phyloP scores from a whole-genome alignment of 176 grass and related monocot genomes.

The Triticum monococcum region DNA sequence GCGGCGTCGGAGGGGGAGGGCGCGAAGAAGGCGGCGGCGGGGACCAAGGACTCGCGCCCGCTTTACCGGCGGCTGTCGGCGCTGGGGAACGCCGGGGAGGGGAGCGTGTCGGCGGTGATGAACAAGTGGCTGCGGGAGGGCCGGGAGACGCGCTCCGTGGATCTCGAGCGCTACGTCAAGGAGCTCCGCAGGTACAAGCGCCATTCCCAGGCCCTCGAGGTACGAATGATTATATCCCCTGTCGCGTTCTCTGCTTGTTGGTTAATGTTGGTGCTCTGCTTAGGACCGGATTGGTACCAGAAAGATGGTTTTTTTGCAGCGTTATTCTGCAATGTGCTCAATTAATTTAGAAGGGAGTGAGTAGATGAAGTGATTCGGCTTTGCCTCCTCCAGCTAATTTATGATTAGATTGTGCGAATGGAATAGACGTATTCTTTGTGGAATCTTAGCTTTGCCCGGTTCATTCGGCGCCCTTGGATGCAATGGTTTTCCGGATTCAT shows the following conservation, averaged over 20 bases:
- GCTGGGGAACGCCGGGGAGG: conserved; percentile 45
- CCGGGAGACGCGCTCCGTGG: neutral
- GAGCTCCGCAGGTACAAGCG: conserved; percentile 71
- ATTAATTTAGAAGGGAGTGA: neutral
- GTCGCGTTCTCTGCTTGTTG: neutral
- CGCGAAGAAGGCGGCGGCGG: neutral
- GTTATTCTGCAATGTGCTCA: neutral
- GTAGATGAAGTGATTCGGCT: neutral
- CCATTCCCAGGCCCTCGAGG: conserved; percentile 68
- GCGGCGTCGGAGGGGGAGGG: neutral
- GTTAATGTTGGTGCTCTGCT: neutral
- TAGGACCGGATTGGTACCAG: neutral
- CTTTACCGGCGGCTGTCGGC: conserved; percentile 61
- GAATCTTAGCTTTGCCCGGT: neutral
- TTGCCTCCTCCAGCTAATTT: neutral
- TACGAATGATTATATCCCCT: neutral
- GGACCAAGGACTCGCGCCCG: neutral
- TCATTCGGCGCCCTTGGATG: neutral
- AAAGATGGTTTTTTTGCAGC: neutral
- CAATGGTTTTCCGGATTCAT: neutral
- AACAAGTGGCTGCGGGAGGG: conserved; percentile 74
- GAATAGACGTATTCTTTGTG: neutral
- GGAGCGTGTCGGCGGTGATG: conserved; percentile 46
- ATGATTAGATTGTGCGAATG: neutral
- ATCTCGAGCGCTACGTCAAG: conserved; percentile 56